A percentile compares a stretch with the other conserved stretches of the same genome.
Evolutionary conservation across 2,329 filamentous ascomycete genomes (phyloP).

Genomic region (Cordyceps cicadae): DNA sequence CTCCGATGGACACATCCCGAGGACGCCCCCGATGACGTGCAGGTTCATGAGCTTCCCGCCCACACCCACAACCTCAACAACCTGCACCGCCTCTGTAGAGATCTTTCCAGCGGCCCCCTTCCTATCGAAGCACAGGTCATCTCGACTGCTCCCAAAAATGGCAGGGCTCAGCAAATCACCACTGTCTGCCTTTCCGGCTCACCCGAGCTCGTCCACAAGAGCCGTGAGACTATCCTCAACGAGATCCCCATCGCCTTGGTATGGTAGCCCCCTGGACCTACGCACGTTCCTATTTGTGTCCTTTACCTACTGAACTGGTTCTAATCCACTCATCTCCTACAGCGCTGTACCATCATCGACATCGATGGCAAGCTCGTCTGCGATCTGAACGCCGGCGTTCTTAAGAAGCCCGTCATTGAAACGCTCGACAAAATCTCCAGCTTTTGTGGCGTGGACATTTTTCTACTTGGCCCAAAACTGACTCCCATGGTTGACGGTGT

Average conservation of each 20-base stretch:
- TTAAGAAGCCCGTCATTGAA: constrained; percentile 69
- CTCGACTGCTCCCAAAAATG: constrained; percentile 67
- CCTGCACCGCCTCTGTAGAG: constrained; percentile 70
- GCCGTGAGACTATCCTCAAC: constrained; percentile 80
- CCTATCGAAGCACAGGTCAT: constrained; percentile 79
- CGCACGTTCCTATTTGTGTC: not conserved
- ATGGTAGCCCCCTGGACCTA: constrained; percentile 32
- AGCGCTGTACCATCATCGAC: constrained; percentile 91
- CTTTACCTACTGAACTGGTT: not conserved
- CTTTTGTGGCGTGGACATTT: constrained; percentile 93
- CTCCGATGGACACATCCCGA: constrained; percentile 90
- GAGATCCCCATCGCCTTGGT: constrained; percentile 89
- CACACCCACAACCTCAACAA: constrained; percentile 79
- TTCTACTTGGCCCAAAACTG: constrained; percentile 84
- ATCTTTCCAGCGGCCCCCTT: constrained; percentile 62
- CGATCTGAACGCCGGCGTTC: constrained; percentile 56
- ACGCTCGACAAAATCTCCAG: constrained; percentile 80
- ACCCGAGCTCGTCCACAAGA: constrained; percentile 80
- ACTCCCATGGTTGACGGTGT: constrained; percentile 67
- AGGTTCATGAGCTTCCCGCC: constrained; percentile 83
- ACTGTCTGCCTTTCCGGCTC: constrained; percentile 89
- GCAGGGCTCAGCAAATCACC: constrained; percentile 60
- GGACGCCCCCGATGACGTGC: constrained; percentile 73
- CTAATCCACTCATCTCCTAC: constrained; percentile 16
- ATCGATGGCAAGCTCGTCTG: constrained; percentile 87